phyloP scores from a whole-genome alignment of 306 rosid species.

The Gastrolobium villosum region DNA sequence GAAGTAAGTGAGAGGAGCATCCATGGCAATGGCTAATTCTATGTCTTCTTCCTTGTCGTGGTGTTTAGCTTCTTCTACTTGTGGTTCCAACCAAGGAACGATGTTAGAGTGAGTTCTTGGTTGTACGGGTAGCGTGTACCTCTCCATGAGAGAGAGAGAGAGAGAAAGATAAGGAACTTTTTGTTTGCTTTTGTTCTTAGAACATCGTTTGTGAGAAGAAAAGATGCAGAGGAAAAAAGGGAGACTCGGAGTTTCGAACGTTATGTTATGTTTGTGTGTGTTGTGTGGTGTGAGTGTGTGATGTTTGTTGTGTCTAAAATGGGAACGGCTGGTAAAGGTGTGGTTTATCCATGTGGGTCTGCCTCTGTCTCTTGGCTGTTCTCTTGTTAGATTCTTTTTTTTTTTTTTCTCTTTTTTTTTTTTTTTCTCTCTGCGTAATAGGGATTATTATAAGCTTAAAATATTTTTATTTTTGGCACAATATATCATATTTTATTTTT shows the following conservation, averaged over 20 bases:
- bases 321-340: constrained; percentile 26
- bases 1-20: constrained; percentile 64
- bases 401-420: too few relatives aligned
- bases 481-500: too few relatives aligned
- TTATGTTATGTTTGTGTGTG: neutral
- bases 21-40: constrained; percentile 50
- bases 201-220: constrained; percentile 32
- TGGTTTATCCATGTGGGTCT: constrained; percentile 46
- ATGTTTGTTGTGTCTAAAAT: neutral
- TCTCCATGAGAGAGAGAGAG: constrained; percentile 39
- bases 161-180: constrained; percentile 36
- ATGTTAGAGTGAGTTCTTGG: constrained; percentile 48
- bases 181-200: constrained; percentile 19
- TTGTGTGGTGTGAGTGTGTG: neutral
- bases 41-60: constrained; percentile 28
- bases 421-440: too few relatives aligned
- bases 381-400: neutral
- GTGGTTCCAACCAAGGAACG: constrained; percentile 64
- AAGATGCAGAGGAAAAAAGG: constrained; percentile 29
- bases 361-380: constrained; percentile 4
- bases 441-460: too few relatives aligned
- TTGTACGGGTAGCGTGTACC: constrained; percentile 53
- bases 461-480: too few relatives aligned
- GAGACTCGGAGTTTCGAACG: neutral
- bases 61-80: constrained; percentile 50